Percentiles rank a stretch among this genome's conserved stretches.
These are phyloP conservation scores for Eimeria maxima DNA, from an alignment of 169 alveolate species.

Conservation along the genomic window DNA sequence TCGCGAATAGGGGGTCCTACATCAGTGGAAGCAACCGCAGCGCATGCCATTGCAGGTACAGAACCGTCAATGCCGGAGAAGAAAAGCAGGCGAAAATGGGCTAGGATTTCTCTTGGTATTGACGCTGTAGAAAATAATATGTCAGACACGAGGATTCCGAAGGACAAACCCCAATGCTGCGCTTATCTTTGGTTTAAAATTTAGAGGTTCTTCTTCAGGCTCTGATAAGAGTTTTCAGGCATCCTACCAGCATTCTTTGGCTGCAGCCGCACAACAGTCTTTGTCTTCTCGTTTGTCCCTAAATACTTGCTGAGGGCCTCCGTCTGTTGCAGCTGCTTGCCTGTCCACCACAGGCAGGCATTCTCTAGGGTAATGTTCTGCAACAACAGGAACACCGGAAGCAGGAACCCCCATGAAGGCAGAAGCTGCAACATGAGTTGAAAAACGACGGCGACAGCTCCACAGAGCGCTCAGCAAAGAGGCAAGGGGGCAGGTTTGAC, in stretches of 20 bases:
- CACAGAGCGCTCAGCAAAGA: neutral
- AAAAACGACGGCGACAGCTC: neutral
- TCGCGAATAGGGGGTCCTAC: conserved; percentile 98
- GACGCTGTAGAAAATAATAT: neutral
- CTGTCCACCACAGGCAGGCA: conserved; percentile 97
- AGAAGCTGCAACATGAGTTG: neutral
- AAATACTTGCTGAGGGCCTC: conserved; percentile 91
- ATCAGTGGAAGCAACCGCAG: neutral
- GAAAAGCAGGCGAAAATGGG: neutral
- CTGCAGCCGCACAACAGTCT: conserved; percentile 94
- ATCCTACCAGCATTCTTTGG: conserved; percentile 89
- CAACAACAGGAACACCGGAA: conserved; percentile 19
- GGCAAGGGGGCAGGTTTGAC: neutral
- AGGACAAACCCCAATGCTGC: neutral
- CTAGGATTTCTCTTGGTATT: neutral
- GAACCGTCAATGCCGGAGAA: neutral
- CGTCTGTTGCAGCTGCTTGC: conserved; percentile 95
- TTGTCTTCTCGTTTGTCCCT: conserved; percentile 97
- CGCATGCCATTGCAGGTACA: neutral
- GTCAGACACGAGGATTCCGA: neutral
- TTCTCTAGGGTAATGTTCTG: conserved; percentile 90
- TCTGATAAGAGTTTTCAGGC: neutral
- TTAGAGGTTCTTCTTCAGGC: neutral
- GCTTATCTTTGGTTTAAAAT: neutral
- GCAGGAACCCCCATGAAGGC: neutral